A percentile compares a stretch with the other conserved stretches of the same genome.
phyloP scores from a whole-genome alignment of 2,329 filamentous ascomycete species.

The Colletotrichum sp. region DNA sequence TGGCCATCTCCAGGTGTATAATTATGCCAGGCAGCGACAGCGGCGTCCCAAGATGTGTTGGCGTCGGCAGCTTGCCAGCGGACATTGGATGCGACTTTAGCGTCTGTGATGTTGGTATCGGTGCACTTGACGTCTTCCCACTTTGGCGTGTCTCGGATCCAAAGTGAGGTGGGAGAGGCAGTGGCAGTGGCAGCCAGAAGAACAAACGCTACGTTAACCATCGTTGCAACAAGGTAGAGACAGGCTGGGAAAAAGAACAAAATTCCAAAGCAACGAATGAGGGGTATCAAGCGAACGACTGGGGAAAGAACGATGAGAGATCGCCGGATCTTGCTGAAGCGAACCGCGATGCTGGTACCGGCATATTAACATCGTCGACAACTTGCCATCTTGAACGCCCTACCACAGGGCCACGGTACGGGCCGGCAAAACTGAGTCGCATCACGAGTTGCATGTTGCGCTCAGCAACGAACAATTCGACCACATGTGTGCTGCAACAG shows the following conservation, averaged over 20 bases:
- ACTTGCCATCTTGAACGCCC: background rate
- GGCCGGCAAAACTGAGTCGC: background rate
- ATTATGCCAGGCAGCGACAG: background rate
- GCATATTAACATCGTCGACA: background rate
- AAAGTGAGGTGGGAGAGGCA: background rate
- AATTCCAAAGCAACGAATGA: background rate
- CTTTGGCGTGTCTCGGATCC: background rate
- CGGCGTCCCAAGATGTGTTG: background rate
- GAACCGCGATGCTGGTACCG: background rate
- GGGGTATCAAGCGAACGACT: background rate
- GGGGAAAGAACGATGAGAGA: background rate
- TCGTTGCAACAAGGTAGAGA: background rate
- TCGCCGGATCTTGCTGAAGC: background rate
- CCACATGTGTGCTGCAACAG: background rate
- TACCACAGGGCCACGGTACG: background rate
- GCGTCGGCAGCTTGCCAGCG: background rate
- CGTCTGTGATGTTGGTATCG: slow-evolving; percentile 3
- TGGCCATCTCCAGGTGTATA: background rate
- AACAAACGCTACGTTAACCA: background rate
- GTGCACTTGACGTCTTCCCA: background rate
- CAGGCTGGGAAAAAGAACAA: background rate
- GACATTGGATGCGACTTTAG: background rate
- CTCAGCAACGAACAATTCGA: background rate
- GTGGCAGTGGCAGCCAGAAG: background rate
- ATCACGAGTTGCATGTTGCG: background rate